Conservation (phyloP, 2,329 filamentous ascomycete species). For the Xenosphaeropsis pyriputrescens region DNA sequence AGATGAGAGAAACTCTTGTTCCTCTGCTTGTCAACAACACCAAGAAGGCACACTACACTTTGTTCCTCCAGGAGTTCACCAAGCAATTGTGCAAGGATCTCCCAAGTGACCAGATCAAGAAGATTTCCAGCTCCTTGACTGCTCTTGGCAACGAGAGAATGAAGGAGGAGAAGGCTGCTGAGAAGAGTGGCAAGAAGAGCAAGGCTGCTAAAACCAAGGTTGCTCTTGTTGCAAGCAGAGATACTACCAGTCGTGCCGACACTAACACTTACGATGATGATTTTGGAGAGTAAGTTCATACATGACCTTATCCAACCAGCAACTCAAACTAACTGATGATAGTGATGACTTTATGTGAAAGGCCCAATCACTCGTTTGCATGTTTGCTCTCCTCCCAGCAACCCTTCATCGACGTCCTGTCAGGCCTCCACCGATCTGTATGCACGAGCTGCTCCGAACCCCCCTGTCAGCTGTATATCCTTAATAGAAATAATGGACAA, state of each 20-base stretch:
- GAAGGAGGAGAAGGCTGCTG: constrained; percentile 91
- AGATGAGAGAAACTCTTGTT: constrained; percentile 61
- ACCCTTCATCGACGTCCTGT: constrained; percentile 1
- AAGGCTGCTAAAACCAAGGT: constrained; percentile 96
- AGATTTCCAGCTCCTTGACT: constrained; percentile 78
- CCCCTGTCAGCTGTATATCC: too few relatives aligned
- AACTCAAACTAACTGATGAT: constrained; percentile 8
- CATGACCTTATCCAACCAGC: neutral
- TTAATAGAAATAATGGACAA: too few relatives aligned
- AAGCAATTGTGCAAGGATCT: constrained; percentile 82
- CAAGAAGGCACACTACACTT: constrained; percentile 80
- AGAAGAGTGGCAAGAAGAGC: constrained; percentile 91
- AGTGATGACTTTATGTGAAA: constrained; percentile 64
- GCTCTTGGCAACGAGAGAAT: constrained; percentile 93
- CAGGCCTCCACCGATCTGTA: neutral
- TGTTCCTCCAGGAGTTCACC: constrained; percentile 83
- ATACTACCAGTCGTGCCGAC: constrained; percentile 44
- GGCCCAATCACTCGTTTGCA: constrained; percentile 3
- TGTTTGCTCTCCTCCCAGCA: constrained; percentile 2
- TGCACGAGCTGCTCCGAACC: too few relatives aligned
- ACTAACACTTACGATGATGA: constrained; percentile 69
- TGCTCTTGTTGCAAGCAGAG: constrained; percentile 52
- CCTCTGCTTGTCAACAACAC: constrained; percentile 61
- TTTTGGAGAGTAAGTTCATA: constrained; percentile 63
- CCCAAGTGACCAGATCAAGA: constrained; percentile 90